Base-by-base conservation (phyloP, 352 stramenopile species). In the Pythium biforme region DNA sequence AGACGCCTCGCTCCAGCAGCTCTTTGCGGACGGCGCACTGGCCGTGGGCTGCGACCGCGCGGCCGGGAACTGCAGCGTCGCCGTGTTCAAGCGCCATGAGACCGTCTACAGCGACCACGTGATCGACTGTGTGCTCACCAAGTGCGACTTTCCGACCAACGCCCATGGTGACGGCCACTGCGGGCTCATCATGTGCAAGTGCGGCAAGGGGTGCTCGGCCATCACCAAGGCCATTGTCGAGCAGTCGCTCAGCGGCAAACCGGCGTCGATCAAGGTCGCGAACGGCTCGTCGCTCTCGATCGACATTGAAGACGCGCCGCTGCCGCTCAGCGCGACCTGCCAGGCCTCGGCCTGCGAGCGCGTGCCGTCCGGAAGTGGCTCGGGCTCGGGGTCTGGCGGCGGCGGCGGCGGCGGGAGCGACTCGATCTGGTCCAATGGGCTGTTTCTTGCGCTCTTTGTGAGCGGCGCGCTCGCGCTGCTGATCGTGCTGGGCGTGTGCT, bases 181-280 rank as follows among this genome's bases (percentile, higher is more conserved):
- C 48, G 58, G 22, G 2, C 50, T 74, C 47, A 88, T 90, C 59
- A 59, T 73, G 23, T 94, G 84, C 70, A 84, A 81, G 61, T 94
- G 84, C 66, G 74, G 79, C 25, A 62, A 74, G 20, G 43, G 70
- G 54, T 94, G 84, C 64, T 88, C 77, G 15, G 45, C 69, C 1
- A 62, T 94, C 29, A 85, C 79, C 41, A 94, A 88, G 57, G 60
- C 70, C 2, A 64, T 94, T 17, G 79, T 94, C 43, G 84, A 94
- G 65, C 71, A 55, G 12, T 56, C 73, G 34, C 66, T 94, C 23
- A 89, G 77, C 50, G 80, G 82, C 53, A 90, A 94, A 56, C 76
- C 81, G 2, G 81, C 73, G 31, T 83, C 78, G 62, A 73, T 89
- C 51, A 59, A 59, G 22, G 72, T 82, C 17, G 62, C 68, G 12